Evolutionary conservation across 2,329 filamentous ascomycete genomes (phyloP).

Genomic region (Scleromitrula shiraiana): DNA sequence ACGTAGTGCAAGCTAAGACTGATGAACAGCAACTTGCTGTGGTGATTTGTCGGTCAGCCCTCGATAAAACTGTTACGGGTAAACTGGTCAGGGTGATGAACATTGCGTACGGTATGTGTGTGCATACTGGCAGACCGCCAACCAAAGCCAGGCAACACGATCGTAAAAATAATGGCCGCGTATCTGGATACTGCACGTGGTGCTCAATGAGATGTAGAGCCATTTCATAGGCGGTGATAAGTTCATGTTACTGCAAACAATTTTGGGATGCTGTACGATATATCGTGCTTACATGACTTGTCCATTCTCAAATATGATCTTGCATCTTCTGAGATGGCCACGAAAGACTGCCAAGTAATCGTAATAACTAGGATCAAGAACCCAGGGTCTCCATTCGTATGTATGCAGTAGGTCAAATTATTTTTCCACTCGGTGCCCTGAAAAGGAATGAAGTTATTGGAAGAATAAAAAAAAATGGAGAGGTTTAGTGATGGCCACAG

Average conservation of each 20-base stretch:
- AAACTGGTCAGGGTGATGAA: not conserved
- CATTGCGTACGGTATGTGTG: not conserved
- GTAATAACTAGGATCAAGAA: not conserved
- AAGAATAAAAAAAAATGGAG: not conserved
- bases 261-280: conserved; percentile 4
- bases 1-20: not conserved
- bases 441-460: too few species aligned
- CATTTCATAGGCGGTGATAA: not conserved
- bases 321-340: conserved; percentile 4
- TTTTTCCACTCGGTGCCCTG: too few species aligned
- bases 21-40: not conserved
- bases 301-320: not conserved
- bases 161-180: conserved; percentile 6
- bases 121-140: not conserved
- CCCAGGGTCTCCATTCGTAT: conserved; percentile 5
- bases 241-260: not conserved
- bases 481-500: too few species aligned
- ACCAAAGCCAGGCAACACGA: conserved; percentile 2
- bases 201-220: conserved; percentile 1
- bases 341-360: conserved; percentile 6
- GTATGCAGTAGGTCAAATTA: too few species aligned
- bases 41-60: conserved; percentile 1
- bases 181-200: conserved; percentile 11
- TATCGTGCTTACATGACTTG: conserved; percentile 7
- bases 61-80: not conserved